A percentile compares a stretch with the other conserved stretches of the same genome.
phyloP scores from a whole-genome alignment of 345 rosid genomes.

The Bruguiera sexangula region DNA sequence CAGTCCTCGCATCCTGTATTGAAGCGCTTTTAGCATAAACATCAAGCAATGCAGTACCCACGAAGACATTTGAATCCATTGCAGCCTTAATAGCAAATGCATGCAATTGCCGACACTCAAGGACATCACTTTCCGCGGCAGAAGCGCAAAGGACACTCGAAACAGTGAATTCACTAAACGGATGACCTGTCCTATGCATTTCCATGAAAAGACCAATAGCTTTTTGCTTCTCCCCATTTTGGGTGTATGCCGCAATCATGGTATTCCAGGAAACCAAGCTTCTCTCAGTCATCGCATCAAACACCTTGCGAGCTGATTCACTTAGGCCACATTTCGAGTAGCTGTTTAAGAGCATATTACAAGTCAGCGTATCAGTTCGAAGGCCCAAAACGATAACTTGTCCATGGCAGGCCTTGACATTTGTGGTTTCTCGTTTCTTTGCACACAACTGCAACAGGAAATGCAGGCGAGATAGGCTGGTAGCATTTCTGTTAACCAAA shows the following conservation, averaged over 20 bases:
- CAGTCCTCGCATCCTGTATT: slow-evolving; percentile 41
- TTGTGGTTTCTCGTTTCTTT: slow-evolving; percentile 29
- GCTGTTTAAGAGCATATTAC: slow-evolving; percentile 50
- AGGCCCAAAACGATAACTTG: slow-evolving; percentile 38
- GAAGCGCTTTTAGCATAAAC: slow-evolving; percentile 67
- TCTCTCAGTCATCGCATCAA: slow-evolving; percentile 62
- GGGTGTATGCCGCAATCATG: slow-evolving; percentile 44
- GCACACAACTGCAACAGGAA: slow-evolving; percentile 44
- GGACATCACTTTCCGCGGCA: slow-evolving; percentile 35
- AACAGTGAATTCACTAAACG: slow-evolving; percentile 58
- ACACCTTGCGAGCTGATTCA: slow-evolving; percentile 51
- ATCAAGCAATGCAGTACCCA: slow-evolving; percentile 77
- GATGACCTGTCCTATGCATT: slow-evolving; percentile 47
- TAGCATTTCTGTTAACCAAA: background rate
- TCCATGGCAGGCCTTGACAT: slow-evolving; percentile 53
- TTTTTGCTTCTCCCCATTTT: slow-evolving; percentile 36
- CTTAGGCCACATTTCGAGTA: slow-evolving; percentile 52
- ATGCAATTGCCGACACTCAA: slow-evolving; percentile 62
- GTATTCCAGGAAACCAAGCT: slow-evolving; percentile 81
- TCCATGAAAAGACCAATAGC: slow-evolving; percentile 45
- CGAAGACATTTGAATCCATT: slow-evolving; percentile 47
- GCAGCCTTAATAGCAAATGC: slow-evolving; percentile 52
- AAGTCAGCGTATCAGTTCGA: slow-evolving; percentile 35
- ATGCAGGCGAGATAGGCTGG: slow-evolving; percentile 26
- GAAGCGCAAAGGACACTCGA: slow-evolving; percentile 71